Evolutionary conservation across 768 basidiomycete genomes (phyloP).

Genomic region (Calvatia gigantea): DNA sequence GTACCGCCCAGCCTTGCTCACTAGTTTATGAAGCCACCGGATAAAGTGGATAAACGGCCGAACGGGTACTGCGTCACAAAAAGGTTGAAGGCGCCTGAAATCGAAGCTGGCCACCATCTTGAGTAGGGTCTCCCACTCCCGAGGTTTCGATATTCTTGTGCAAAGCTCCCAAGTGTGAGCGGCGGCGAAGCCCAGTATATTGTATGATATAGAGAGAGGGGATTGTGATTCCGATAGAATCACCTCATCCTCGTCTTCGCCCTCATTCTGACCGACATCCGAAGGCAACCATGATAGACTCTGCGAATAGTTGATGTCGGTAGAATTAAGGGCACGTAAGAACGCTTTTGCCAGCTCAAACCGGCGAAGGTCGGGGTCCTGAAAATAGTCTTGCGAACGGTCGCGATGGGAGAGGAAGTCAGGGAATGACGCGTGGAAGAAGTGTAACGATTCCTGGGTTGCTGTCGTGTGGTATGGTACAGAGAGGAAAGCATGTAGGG

Average conservation of each 20-base stretch:
- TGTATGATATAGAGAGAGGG: neutral
- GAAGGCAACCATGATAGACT: neutral
- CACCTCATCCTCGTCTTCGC: no score
- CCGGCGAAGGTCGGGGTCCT: neutral
- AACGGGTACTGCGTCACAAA: neutral
- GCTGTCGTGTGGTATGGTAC: neutral
- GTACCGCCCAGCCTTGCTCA: neutral
- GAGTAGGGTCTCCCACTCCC: neutral
- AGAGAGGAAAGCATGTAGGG: neutral
- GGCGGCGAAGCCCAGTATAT: neutral
- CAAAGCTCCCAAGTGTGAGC: neutral
- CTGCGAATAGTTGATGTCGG: neutral
- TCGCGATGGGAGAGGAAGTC: neutral
- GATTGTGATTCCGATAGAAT: neutral
- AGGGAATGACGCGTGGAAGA: neutral
- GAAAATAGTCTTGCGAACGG: neutral
- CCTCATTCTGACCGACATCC: no score
- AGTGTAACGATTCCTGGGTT: neutral
- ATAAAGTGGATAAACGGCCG: neutral
- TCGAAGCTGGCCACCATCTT: neutral
- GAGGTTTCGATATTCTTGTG: neutral
- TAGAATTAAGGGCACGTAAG: neutral
- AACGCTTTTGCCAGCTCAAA: neutral
- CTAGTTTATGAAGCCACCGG: neutral
- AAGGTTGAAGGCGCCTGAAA: neutral